These are phyloP conservation scores for Thelephora terrestris DNA, from an alignment of 1,284 basidiomycete species.

Conservation along the genomic window DNA sequence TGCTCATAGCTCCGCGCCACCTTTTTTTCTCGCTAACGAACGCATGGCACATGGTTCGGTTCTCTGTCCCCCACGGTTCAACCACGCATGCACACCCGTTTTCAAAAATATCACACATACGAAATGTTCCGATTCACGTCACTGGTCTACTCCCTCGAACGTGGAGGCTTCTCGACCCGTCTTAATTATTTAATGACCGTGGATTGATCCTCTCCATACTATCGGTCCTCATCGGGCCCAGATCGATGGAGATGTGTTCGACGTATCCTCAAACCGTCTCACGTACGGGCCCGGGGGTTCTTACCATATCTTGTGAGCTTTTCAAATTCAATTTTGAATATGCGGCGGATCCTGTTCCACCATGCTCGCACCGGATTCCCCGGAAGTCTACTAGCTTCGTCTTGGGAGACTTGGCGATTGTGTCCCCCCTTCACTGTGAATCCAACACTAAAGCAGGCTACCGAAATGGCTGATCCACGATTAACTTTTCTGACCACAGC, in stretches of 20 bases:
- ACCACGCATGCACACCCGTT: too few species aligned
- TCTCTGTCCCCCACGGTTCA: too few species aligned
- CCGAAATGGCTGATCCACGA: too few species aligned
- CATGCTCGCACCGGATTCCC: too few species aligned
- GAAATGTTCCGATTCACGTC: background rate
- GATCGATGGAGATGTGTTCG: conserved; percentile 91
- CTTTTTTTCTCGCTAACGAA: conserved; percentile 2
- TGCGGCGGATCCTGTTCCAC: too few species aligned
- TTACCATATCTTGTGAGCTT: conserved; percentile 71
- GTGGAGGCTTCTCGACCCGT: background rate
- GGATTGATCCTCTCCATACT: conserved; percentile 6
- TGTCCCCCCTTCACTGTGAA: conserved; percentile 1
- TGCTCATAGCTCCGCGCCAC: conserved; percentile 11
- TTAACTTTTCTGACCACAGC: conserved; percentile 31
- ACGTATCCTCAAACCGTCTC: conserved; percentile 67
- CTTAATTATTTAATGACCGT: background rate
- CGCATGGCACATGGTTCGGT: background rate
- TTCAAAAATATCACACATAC: too few species aligned
- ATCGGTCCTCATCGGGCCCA: conserved; percentile 19
- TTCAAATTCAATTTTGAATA: too few species aligned
- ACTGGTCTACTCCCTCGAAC: background rate
- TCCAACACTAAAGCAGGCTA: too few species aligned
- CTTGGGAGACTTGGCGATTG: background rate
- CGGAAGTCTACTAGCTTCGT: conserved; percentile 3
- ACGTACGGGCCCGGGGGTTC: conserved; percentile 89